phyloP scores from a whole-genome alignment of 129 eudicot species.

The Arctium minus region DNA sequence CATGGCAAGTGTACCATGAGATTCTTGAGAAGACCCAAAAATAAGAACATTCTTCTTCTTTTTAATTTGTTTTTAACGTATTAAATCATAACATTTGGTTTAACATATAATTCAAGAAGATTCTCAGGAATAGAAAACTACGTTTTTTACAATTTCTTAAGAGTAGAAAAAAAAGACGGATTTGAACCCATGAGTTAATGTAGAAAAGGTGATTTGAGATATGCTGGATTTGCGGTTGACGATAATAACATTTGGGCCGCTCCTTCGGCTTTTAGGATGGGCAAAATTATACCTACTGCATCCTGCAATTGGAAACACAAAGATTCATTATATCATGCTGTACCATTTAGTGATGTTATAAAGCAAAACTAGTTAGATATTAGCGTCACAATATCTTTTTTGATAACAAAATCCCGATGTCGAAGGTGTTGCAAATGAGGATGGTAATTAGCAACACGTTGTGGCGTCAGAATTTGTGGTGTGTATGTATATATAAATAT shows the following conservation, averaged over 20 bases:
- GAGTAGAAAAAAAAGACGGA: background rate
- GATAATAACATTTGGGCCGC: conserved; percentile 35
- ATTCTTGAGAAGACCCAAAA: background rate
- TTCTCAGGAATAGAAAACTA: background rate
- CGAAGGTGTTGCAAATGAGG: background rate
- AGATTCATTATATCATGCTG: background rate
- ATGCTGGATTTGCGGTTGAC: conserved; percentile 23
- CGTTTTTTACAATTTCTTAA: background rate
- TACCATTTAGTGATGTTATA: background rate
- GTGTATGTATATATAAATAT: background rate
- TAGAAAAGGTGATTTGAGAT: conserved; percentile 34
- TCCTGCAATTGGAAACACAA: conserved; percentile 27
- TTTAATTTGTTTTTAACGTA: too few relatives aligned
- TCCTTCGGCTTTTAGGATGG: conserved; percentile 46
- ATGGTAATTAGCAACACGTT: background rate
- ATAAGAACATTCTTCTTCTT: background rate
- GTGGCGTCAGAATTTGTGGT: background rate
- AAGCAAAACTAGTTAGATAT: background rate
- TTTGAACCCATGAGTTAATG: conserved; percentile 12
- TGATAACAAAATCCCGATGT: background rate
- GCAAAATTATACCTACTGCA: conserved; percentile 42
- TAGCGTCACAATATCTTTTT: background rate
- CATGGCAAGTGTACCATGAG: too few relatives aligned
- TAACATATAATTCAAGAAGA: background rate
- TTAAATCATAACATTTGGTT: background rate